phyloP scores from a whole-genome alignment of 768 basidiomycete genomes.

The Boletus pseudopeckii region DNA sequence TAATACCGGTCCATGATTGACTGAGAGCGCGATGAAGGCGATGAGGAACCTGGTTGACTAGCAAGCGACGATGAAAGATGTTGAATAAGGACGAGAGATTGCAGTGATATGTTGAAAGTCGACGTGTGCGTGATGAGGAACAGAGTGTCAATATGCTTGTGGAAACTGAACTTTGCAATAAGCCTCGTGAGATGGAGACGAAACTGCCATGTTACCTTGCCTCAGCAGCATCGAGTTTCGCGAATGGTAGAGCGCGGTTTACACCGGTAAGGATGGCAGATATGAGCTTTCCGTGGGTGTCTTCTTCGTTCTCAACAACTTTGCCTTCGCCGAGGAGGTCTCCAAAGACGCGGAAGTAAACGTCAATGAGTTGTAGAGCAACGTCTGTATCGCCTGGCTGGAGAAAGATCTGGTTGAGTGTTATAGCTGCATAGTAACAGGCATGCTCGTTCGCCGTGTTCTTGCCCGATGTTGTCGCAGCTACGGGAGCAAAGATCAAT shows the following conservation, averaged over 20 bases:
- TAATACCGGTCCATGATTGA: slow-evolving; percentile 66
- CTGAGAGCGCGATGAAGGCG: slow-evolving; percentile 39
- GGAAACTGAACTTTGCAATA: slow-evolving; percentile 48
- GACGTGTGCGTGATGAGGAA: slow-evolving; percentile 94
- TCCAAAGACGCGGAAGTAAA: slow-evolving; percentile 94
- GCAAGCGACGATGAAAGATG: slow-evolving; percentile 66
- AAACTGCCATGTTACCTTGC: slow-evolving; percentile 46
- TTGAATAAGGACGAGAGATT: slow-evolving; percentile 85
- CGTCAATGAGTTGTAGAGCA: slow-evolving; percentile 73
- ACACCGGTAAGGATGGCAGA: slow-evolving; percentile 92
- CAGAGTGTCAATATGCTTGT: slow-evolving; percentile 85
- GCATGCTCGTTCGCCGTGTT: slow-evolving; percentile 60
- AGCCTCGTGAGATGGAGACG: not conserved
- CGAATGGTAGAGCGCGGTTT: slow-evolving; percentile 92
- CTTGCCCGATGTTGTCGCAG: slow-evolving; percentile 21
- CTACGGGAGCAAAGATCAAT: slow-evolving; percentile 49
- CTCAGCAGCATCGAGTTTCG: slow-evolving; percentile 69
- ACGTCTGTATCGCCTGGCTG: slow-evolving; percentile 64
- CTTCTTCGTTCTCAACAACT: slow-evolving; percentile 29
- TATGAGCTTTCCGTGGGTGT: slow-evolving; percentile 75
- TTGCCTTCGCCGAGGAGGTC: slow-evolving; percentile 72
- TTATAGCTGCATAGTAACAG: slow-evolving; percentile 89
- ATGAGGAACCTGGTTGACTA: slow-evolving; percentile 38
- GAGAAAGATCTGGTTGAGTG: slow-evolving; percentile 90
- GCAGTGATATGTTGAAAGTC: slow-evolving; percentile 95